Evolutionary conservation across 306 rosid species (phyloP), one percentile per base, ranked within the genome.

Genomic region (Hippophae tibetana): DNA sequence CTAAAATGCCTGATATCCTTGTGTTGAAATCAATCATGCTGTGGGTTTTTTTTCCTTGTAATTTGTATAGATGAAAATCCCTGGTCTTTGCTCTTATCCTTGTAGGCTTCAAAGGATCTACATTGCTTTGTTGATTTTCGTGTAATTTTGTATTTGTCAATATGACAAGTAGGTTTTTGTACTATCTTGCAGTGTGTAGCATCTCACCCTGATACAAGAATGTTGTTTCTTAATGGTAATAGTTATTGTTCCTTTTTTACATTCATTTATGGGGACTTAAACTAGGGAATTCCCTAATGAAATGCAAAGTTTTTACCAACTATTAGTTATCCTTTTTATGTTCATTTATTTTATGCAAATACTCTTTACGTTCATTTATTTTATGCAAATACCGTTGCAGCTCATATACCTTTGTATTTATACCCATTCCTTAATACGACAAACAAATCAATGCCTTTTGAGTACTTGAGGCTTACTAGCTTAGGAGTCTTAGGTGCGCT

Each of bases 401-500:
- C 95, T 52, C 80, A 83, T 59, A 83, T 86, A 52, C 87, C 83
- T 9, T 59, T 81, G 41, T 86, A 86, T 74, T 64, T 86, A 58
- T 76, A 86, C 51, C 77, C 97, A 62, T 82, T 87, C 72, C 95
- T 90, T 42, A 83, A 79, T 71, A 82, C 97, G 47, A 81, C 89
- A 40, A 73, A 81, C 81, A 82, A 75, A 83, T 79, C 86, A 25
- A 66, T 82, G 69, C 94, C 86, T 2, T 90, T 82, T 76, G 97
- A 90, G 72, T 77, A 75, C 78, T 75, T 90, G 80, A 82, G 97
- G 67, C 85, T 90, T 58, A 83, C 95, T 47, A 84, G 94, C 76
- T 82, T 90, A 38, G 97, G 97, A 62, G 94, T 90, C 69, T 82
- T 90, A 54, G 94, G 88, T 64, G 99, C 99, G 48, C 57, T 87